Evolutionary conservation across 2,329 filamentous ascomycete genomes (phyloP).

Genomic region (Paecilomyces niveus): DNA sequence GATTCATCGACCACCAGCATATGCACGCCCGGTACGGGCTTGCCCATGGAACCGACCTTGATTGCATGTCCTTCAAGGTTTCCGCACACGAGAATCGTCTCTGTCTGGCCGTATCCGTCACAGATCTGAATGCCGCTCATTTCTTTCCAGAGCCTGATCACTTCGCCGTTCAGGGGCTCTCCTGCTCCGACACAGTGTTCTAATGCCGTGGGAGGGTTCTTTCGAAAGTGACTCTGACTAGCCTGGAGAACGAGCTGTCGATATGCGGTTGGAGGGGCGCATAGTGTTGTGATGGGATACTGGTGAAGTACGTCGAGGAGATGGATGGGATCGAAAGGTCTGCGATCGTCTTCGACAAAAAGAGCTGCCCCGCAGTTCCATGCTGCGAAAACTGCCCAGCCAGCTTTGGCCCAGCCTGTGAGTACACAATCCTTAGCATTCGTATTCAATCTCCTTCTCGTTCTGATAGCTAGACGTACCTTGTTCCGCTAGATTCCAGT

Average conservation of each 20-base stretch:
- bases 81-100: constrained; percentile 33
- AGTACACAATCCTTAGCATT: not conserved
- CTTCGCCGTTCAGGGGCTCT: constrained; percentile 34
- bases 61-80: constrained; percentile 29
- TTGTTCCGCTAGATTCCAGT: constrained; percentile 36
- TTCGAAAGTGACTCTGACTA: constrained; percentile 20
- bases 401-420: constrained; percentile 34
- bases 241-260: constrained; percentile 18
- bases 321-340: constrained; percentile 22
- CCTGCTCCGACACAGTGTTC: constrained; percentile 33
- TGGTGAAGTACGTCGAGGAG: constrained; percentile 26
- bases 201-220: constrained; percentile 20
- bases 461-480: constrained; percentile 9
- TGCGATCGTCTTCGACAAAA: constrained; percentile 33
- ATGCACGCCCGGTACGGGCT: not conserved
- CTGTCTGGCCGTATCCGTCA: constrained; percentile 36
- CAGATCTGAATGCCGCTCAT: constrained; percentile 30
- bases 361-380: constrained; percentile 36
- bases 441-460: not conserved
- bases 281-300: constrained; percentile 36
- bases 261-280: constrained; percentile 35
- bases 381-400: constrained; percentile 33
- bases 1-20: not conserved
- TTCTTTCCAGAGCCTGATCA: constrained; percentile 29
- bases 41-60: constrained; percentile 33